These are phyloP conservation scores for Aspergillus viridinutans DNA, from an alignment of 2,329 filamentous ascomycete species.

Conservation along the genomic window DNA sequence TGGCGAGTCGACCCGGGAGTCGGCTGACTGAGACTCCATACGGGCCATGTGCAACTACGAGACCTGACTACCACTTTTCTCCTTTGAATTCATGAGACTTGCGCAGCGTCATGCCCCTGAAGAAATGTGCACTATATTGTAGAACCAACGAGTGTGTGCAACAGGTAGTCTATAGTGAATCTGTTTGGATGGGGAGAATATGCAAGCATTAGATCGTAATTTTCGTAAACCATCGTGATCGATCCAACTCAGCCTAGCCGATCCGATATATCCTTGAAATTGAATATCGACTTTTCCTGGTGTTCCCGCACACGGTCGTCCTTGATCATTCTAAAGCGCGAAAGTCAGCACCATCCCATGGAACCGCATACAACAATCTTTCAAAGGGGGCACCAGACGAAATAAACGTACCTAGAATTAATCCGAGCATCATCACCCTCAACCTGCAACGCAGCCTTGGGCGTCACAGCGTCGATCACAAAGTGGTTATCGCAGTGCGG, in stretches of 20 bases:
- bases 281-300: conserved; percentile 65
- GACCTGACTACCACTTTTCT: conserved; percentile 17
- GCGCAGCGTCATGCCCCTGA: neutral
- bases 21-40: conserved; percentile 14
- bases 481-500: conserved; percentile 99
- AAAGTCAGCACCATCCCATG: conserved; percentile 11
- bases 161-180: neutral
- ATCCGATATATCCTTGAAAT: conserved; percentile 69
- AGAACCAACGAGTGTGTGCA: neutral
- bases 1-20: conserved; percentile 13
- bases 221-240: conserved; percentile 20
- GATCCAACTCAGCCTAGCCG: conserved; percentile 61
- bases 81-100: conserved; percentile 11
- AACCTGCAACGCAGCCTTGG: conserved; percentile 76
- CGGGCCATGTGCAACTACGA: conserved; percentile 15
- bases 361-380: neutral
- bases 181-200: conserved; percentile 1
- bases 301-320: conserved; percentile 71
- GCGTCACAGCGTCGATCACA: conserved; percentile 80
- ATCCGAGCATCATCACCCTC: conserved; percentile 87
- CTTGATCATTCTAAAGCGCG: conserved; percentile 67
- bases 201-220: conserved; percentile 26
- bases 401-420: conserved; percentile 58
- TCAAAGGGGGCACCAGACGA: neutral
- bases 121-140: neutral